A percentile compares a stretch with the other conserved stretches of the same genome.
Conservation (phyloP, 1,284 basidiomycete genomes). For the Pascua sp. region DNA sequence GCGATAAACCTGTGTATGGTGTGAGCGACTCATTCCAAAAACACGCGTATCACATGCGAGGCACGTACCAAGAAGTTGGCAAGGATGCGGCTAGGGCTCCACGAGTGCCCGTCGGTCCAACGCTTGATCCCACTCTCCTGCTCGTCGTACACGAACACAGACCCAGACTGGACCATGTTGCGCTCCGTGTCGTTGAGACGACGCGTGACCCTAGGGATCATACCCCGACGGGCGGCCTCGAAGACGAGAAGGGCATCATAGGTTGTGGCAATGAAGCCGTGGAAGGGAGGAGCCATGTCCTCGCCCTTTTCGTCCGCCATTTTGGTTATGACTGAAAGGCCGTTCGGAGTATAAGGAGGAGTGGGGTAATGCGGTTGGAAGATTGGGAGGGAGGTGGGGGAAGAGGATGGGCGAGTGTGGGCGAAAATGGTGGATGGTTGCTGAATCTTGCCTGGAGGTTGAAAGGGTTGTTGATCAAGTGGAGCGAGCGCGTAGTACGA, state of each 20-base stretch:
- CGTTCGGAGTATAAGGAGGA: not conserved
- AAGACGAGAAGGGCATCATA: slow-evolving; percentile 93
- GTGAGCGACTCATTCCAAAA: not conserved
- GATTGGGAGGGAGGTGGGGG: not conserved
- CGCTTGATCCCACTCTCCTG: slow-evolving; percentile 96
- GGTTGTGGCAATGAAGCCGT: slow-evolving; percentile 90
- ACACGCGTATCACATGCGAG: too few relatives aligned
- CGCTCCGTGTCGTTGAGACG: slow-evolving; percentile 88
- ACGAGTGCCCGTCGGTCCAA: slow-evolving; percentile 96
- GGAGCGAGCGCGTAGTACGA: too few relatives aligned
- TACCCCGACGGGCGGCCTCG: slow-evolving; percentile 82
- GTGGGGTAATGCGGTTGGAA: not conserved
- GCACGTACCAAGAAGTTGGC: slow-evolving; percentile 76
- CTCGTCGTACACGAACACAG: slow-evolving; percentile 97
- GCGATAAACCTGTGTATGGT: slow-evolving; percentile 63
- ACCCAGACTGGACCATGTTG: slow-evolving; percentile 87
- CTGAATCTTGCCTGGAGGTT: not conserved
- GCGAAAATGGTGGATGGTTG: not conserved
- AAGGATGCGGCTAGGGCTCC: slow-evolving; percentile 65
- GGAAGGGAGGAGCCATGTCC: slow-evolving; percentile 64
- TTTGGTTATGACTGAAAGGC: not conserved
- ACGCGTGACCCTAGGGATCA: slow-evolving; percentile 90
- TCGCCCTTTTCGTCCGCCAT: slow-evolving; percentile 22
- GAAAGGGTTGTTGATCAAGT: not conserved
- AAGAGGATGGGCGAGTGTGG: not conserved